A percentile compares a stretch with the other conserved stretches of the same genome.
These are phyloP conservation scores for Phytophthora tubulina DNA, from an alignment of 352 stramenopile genomes.

Conservation along the genomic window DNA sequence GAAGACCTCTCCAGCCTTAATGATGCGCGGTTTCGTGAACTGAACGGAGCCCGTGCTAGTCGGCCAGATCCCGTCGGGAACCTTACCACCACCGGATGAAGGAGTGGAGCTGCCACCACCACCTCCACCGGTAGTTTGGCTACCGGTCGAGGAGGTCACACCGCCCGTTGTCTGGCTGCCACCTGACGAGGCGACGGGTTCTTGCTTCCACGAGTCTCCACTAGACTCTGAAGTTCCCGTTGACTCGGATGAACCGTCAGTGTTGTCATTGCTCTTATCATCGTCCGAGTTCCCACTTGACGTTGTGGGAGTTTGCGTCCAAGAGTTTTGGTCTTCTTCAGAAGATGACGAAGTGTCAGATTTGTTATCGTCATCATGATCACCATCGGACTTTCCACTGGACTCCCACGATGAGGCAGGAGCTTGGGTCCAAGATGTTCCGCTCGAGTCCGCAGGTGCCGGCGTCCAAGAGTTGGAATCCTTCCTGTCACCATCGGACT, in stretches of 20 bases:
- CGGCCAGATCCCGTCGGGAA: conserved; percentile 23
- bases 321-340: conserved; percentile 1
- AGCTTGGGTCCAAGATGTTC: conserved; percentile 16
- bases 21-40: conserved; percentile 32
- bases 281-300: conserved; percentile 16
- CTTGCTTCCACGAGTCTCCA: conserved; percentile 6
- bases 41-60: conserved; percentile 16
- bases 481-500: background rate
- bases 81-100: conserved; percentile 22
- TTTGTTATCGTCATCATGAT: conserved; percentile 18
- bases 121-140: conserved; percentile 6
- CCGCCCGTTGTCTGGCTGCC: conserved; percentile 5
- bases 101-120: conserved; percentile 24
- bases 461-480: conserved; percentile 11
- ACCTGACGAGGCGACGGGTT: conserved; percentile 1
- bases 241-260: conserved; percentile 2
- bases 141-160: conserved; percentile 1
- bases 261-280: conserved; percentile 2
- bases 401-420: conserved; percentile 2
- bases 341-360: conserved; percentile 15
- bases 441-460: background rate
- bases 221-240: conserved; percentile 3
- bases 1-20: conserved; percentile 42
- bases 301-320: background rate
- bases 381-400: conserved; percentile 18